These are phyloP conservation scores for Adansonia grandidieri DNA, from an alignment of 441 rosid genomes.

Conservation along the genomic window DNA sequence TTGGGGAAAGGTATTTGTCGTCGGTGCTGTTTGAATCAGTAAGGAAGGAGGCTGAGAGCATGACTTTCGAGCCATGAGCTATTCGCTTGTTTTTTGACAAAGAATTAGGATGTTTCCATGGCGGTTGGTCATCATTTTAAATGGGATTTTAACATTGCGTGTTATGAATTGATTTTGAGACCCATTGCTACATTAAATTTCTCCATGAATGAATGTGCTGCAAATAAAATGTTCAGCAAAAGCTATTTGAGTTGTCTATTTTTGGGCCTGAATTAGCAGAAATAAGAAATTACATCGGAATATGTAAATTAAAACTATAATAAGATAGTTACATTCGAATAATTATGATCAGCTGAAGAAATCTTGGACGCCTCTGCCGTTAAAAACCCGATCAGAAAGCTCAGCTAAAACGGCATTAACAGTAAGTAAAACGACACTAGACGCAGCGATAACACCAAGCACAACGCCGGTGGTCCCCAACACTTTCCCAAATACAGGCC, in stretches of 20 bases:
- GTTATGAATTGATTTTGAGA: neutral
- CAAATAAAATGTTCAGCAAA: neutral
- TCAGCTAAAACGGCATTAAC: constrained; percentile 86
- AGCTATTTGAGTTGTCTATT: neutral
- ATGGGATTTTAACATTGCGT: neutral
- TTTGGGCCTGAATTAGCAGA: neutral
- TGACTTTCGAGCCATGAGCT: constrained; percentile 55
- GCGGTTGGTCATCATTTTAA: neutral
- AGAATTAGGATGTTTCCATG: neutral
- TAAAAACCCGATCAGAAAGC: constrained; percentile 76
- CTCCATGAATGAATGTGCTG: too few species aligned
- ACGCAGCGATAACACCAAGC: constrained; percentile 84
- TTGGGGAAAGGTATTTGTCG: constrained; percentile 74
- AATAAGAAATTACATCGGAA: neutral
- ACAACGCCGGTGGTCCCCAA: constrained; percentile 85
- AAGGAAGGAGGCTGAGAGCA: constrained; percentile 60
- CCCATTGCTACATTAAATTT: neutral
- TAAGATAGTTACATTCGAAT: neutral
- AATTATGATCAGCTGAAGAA: constrained; percentile 50
- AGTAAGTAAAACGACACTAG: constrained; percentile 82
- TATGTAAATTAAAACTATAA: neutral
- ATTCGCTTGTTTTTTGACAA: neutral
- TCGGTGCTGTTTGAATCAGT: constrained; percentile 67
- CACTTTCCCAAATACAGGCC: constrained; percentile 86
- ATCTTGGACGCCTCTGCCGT: constrained; percentile 85